Evolutionary conservation across 306 rosid species (phyloP).

Genomic region (Cucurbita pepo): DNA sequence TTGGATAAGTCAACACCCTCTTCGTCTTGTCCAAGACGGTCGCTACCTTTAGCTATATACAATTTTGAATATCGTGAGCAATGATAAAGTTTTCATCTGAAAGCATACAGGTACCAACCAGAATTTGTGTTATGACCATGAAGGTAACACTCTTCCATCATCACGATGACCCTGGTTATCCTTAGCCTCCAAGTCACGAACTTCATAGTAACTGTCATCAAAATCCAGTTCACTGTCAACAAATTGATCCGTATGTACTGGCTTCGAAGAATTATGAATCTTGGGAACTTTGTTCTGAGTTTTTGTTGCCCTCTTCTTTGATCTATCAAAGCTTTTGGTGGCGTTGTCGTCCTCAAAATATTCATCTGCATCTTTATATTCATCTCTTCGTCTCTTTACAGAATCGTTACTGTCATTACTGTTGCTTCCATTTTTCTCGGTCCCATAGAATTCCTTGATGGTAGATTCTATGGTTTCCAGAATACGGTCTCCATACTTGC

Average conservation of each 20-base stretch:
- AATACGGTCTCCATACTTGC: slow-evolving; percentile 66
- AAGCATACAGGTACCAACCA: neutral
- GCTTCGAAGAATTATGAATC: slow-evolving; percentile 17
- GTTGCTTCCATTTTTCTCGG: slow-evolving; percentile 33
- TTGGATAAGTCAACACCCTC: neutral
- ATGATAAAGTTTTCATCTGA: neutral
- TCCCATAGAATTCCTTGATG: slow-evolving; percentile 33
- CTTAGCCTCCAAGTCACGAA: slow-evolving; percentile 12
- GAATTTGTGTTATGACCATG: slow-evolving; percentile 35
- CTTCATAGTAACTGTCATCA: slow-evolving; percentile 23
- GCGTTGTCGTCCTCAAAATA: slow-evolving; percentile 35
- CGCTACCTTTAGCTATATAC: neutral
- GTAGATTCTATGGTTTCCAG: slow-evolving; percentile 63
- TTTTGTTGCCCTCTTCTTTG: slow-evolving; percentile 52
- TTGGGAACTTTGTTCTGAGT: slow-evolving; percentile 18
- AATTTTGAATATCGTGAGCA: neutral
- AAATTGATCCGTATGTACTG: slow-evolving; percentile 22
- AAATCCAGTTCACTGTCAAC: slow-evolving; percentile 48
- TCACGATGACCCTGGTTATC: slow-evolving; percentile 10
- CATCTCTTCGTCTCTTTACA: slow-evolving; percentile 44
- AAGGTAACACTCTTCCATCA: slow-evolving; percentile 58
- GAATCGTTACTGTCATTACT: slow-evolving; percentile 67
- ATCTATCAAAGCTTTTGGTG: slow-evolving; percentile 34
- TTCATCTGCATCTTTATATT: slow-evolving; percentile 12
- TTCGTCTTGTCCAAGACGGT: neutral